Evolutionary conservation across 768 basidiomycete genomes (phyloP), one percentile per base, ranked within the genome.

Genomic region (Candolleomyces eurysporus): DNA sequence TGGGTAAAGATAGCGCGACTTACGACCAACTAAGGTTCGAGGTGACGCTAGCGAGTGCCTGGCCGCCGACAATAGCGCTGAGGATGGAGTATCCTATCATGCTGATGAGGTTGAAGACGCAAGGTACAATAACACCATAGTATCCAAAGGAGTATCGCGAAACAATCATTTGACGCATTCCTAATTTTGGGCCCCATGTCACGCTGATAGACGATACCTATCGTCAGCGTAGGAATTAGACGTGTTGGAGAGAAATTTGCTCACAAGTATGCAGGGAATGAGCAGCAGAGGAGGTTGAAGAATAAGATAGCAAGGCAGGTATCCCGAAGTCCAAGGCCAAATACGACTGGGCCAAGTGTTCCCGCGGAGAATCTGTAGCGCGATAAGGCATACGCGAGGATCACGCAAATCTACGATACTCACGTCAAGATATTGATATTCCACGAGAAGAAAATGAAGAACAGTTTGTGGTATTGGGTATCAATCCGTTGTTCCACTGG

Each of bases 151-250:
- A 68, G 64, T 76, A 76, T 54, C 71, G 68, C 3, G 92, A 87
- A 50, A 85, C 82, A 22, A 92, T 85, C 90, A 95, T 92, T 66
- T 94, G 92, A 16, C 94, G 82, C 78, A 95, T 84, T 13, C 94
- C 94, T 0, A 91, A 77, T 71, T 86, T 88, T 0, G 94, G 91
- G 17, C 94, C 92, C 84, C 90, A 93, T 21, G 88, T 4, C 19
- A 54, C 57, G 31, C 69, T 72, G n/a, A 16, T n/a, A n/a, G 19
- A 19, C 40, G 57, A 51, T 32, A 36, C 22, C 55, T 40, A 30
- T n/a, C 32, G 32, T 5, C 32, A 32, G 32, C 9, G 59, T 22
- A 4, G 6, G 61, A 65, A 53, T 19, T 19, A 11, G 11, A 40
- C 5, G n/a, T 14, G 16, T 21, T n/a, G 49, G 16, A 6, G 46